Base-by-base conservation (phyloP, 441 rosid species). In the Lepidium campestre region DNA sequence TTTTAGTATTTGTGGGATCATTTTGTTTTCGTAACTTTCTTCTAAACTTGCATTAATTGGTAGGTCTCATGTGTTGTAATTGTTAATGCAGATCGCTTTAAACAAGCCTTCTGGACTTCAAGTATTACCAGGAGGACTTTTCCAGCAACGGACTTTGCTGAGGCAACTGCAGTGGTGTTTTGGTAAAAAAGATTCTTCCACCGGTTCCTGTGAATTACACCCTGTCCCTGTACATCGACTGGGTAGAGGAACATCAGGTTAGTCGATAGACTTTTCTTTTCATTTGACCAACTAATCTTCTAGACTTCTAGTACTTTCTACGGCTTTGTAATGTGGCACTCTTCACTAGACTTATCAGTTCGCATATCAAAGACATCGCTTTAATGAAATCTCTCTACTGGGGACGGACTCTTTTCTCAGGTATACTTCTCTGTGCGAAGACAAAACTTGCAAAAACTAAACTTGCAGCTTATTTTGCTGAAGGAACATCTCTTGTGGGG, bases 41-140 rank as follows among this genome's bases (percentile, higher is more conserved):
- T 47, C 23, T 48, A 14, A 44, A 32, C 36, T 31, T 34, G 47
- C 35, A 41, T 29, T 63, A 46, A 57, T 42, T 65, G 59, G 45
- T 63, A 13, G 35, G 19, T 49, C 46, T 66, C 14, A 42, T 56
- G 32, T 50, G 14, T 50, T 42, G 53, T 56, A 18, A 39, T 66
- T 71, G 62, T 76, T 41, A 29, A 25, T 70, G 62, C 77, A 91
- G 96, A 84, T 89, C 72, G 96, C 90, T 78, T 68, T 93, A 61
- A 91, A 85, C 82, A 87, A 91, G 84, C 97, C 96, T 67, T 87
- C 95, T 50, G 91, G 93, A 52, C 83, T 91, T 74, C 99, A 91
- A 84, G 97, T 93, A 57, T 79, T 90, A 77, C 92, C 97, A 8
- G 97, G 97, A 36, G 98, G 98, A 13, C 92, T 86, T 76, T 90